These are phyloP conservation scores for Melanogaster broomeanus DNA, from an alignment of 768 basidiomycete species.

Conservation along the genomic window DNA sequence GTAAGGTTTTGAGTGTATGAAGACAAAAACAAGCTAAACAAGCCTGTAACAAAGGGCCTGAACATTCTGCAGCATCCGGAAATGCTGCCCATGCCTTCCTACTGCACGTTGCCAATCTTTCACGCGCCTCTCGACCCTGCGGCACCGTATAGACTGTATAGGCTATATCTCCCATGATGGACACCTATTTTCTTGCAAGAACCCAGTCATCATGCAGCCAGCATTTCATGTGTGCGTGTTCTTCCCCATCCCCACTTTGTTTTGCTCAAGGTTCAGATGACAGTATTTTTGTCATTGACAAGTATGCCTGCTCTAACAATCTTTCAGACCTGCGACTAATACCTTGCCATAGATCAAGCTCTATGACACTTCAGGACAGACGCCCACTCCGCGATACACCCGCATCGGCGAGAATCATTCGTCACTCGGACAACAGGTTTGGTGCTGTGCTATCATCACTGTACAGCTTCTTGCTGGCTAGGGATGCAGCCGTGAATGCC, in stretches of 20 bases:
- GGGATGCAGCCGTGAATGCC: conserved; percentile 42
- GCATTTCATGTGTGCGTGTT: conserved; percentile 54
- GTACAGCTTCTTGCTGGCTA: conserved; percentile 50
- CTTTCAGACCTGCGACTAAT: not conserved
- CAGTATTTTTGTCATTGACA: conserved; percentile 49
- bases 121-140: conserved; percentile 36
- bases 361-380: conserved; percentile 42
- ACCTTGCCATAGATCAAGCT: conserved; percentile 39
- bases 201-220: conserved; percentile 48
- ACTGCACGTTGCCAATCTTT: conserved; percentile 52
- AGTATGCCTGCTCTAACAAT: conserved; percentile 21
- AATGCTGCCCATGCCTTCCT: conserved; percentile 45
- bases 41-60: conserved; percentile 36
- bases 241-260: no score
- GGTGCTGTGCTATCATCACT: conserved; percentile 55
- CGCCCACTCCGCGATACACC: conserved; percentile 43
- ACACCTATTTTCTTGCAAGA: conserved; percentile 49
- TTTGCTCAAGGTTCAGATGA: not conserved
- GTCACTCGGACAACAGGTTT: conserved; percentile 41
- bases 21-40: not conserved
- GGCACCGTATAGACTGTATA: conserved; percentile 24
- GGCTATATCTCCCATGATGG: conserved; percentile 54
- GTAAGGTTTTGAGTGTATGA: conserved; percentile 23
- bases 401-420: conserved; percentile 32
- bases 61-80: conserved; percentile 40